These are phyloP conservation scores for Vigna angularis DNA, from an alignment of 306 rosid species.

Conservation along the genomic window DNA sequence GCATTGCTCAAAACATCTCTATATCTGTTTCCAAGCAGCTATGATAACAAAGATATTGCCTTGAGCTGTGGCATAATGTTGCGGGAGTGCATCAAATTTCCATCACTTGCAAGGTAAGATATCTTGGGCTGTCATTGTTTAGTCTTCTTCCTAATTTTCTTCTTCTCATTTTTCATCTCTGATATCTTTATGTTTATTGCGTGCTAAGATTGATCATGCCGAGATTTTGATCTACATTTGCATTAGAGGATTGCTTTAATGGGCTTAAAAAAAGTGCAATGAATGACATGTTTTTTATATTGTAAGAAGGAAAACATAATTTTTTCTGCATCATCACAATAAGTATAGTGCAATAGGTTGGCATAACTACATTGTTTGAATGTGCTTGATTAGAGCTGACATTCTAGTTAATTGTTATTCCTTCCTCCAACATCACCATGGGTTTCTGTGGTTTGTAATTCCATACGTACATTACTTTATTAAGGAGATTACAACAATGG, in stretches of 20 bases:
- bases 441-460: constrained; percentile 11
- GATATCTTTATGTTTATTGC: constrained; percentile 29
- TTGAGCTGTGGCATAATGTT: constrained; percentile 90
- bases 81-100: constrained; percentile 94
- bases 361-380: constrained; percentile 22
- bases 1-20: constrained; percentile 20
- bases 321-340: constrained; percentile 21
- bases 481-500: constrained; percentile 23
- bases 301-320: neutral
- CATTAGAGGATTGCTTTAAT: constrained; percentile 33
- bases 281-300: constrained; percentile 21
- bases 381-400: constrained; percentile 8
- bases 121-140: constrained; percentile 23
- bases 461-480: constrained; percentile 23
- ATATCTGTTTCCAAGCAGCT: constrained; percentile 62
- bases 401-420: constrained; percentile 17
- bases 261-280: constrained; percentile 10
- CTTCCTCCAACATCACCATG: neutral
- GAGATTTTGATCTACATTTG: constrained; percentile 23
- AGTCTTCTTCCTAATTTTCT: neutral
- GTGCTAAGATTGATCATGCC: constrained; percentile 34
- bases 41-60: constrained; percentile 96
- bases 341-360: neutral
- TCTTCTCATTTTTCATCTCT: constrained; percentile 22
- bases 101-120: constrained; percentile 85